phyloP scores from a whole-genome alignment of 345 rosid genomes.

The Citrus australasica region DNA sequence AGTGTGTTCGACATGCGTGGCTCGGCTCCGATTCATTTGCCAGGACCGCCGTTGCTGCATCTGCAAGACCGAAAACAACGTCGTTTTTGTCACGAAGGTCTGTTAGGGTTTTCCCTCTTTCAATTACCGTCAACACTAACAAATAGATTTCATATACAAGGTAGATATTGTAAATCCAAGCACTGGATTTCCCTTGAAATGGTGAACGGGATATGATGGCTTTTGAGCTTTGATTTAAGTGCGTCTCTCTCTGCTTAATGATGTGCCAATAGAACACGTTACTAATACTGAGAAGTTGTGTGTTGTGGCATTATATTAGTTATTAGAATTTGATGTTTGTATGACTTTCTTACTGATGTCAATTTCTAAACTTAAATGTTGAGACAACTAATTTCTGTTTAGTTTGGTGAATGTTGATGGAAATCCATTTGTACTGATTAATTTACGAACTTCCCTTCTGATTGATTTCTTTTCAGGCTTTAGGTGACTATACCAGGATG shows the following conservation, averaged over 20 bases:
- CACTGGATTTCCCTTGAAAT: neutral
- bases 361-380: neutral
- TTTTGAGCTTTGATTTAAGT: neutral
- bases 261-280: neutral
- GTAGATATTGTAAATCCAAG: neutral
- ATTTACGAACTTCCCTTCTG: neutral
- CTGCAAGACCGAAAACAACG: conserved; percentile 63
- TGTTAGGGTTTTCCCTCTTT: conserved; percentile 23
- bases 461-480: conserved; percentile 45
- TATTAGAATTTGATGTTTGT: neutral
- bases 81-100: conserved; percentile 90
- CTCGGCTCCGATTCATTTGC: conserved; percentile 90
- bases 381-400: neutral
- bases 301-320: neutral
- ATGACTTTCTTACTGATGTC: neutral
- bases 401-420: neutral
- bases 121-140: neutral
- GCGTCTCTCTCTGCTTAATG: neutral
- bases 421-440: neutral
- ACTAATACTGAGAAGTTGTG: neutral
- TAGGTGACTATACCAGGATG: conserved; percentile 89
- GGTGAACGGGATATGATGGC: neutral
- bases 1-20: conserved; percentile 88
- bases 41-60: conserved; percentile 84
- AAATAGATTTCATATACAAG: neutral